phyloP scores from a whole-genome alignment of 257 asterid species.

The Anisodus tanguticus region DNA sequence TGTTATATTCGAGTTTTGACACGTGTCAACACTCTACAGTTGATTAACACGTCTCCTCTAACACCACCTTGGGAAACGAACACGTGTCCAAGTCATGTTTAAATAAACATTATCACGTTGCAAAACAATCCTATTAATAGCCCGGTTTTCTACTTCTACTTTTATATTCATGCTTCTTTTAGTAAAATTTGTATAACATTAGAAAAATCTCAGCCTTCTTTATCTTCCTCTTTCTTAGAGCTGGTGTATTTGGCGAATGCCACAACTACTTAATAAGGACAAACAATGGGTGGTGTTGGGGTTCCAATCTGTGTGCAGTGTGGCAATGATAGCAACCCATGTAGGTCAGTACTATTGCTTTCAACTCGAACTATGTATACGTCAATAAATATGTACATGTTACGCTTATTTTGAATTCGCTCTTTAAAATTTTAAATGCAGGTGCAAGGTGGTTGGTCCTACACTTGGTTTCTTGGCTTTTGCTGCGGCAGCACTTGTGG shows the following conservation, averaged over 20 bases:
- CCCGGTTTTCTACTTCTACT: not conserved
- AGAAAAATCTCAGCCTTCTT: not conserved
- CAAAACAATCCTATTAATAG: not conserved
- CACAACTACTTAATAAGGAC: not conserved
- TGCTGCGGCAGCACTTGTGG: slow-evolving; percentile 74
- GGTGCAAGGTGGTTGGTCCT: slow-evolving; percentile 91
- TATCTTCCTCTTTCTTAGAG: not conserved
- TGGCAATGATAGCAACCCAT: slow-evolving; percentile 70
- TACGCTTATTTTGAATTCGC: no score
- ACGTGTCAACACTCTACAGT: not conserved
- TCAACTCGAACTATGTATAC: not conserved
- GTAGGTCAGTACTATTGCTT: slow-evolving; percentile 42
- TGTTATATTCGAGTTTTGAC: not conserved
- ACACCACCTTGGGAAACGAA: not conserved
- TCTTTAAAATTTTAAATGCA: slow-evolving; percentile 21
- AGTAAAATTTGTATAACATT: not conserved
- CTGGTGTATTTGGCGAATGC: not conserved
- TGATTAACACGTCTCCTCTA: not conserved
- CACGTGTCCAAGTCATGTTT: not conserved
- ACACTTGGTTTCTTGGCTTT: slow-evolving; percentile 83
- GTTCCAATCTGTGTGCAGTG: slow-evolving; percentile 62
- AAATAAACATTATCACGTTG: not conserved
- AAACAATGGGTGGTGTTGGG: slow-evolving; percentile 31
- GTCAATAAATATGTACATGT: no score
- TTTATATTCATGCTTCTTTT: slow-evolving; percentile 24